Conservation (phyloP, 1,284 basidiomycete genomes). For the Chiua sp. region DNA sequence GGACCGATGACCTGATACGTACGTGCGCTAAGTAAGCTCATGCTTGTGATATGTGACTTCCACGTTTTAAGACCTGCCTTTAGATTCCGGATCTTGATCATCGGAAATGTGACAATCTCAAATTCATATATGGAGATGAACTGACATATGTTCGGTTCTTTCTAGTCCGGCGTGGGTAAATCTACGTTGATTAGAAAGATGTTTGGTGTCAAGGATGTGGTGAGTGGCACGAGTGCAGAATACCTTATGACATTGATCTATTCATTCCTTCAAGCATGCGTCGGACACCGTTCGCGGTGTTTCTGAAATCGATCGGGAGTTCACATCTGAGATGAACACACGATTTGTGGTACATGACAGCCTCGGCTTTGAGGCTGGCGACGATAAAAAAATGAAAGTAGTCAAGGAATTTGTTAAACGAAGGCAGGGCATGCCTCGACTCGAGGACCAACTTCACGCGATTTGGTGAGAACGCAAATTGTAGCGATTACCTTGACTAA, state of each 20-base stretch:
- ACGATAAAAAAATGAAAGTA: conserved; percentile 3
- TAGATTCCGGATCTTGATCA: conserved; percentile 23
- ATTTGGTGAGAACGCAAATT: conserved; percentile 2
- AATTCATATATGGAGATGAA: background rate
- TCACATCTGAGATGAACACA: conserved; percentile 8
- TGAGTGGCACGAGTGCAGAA: conserved; percentile 3
- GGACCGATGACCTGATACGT: no score
- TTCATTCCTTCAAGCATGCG: conserved; percentile 5
- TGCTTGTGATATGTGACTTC: no score
- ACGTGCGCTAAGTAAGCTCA: no score
- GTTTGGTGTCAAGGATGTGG: conserved; percentile 16
- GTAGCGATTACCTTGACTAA: background rate
- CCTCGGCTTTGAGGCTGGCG: conserved; percentile 21
- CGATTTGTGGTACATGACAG: conserved; percentile 27
- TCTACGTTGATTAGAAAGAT: conserved; percentile 12
- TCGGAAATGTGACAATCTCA: conserved; percentile 16
- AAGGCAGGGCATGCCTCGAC: no score
- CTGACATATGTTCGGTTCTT: no score
- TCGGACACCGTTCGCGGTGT: conserved; percentile 5
- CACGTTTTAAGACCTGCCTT: background rate
- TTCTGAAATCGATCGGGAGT: conserved; percentile 14
- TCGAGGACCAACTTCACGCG: conserved; percentile 4
- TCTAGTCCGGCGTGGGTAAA: conserved; percentile 26
- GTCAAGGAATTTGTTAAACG: background rate
- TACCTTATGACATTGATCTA: background rate